phyloP scores from a whole-genome alignment of 2,329 filamentous ascomycete genomes.

The Cercospora zeina region DNA sequence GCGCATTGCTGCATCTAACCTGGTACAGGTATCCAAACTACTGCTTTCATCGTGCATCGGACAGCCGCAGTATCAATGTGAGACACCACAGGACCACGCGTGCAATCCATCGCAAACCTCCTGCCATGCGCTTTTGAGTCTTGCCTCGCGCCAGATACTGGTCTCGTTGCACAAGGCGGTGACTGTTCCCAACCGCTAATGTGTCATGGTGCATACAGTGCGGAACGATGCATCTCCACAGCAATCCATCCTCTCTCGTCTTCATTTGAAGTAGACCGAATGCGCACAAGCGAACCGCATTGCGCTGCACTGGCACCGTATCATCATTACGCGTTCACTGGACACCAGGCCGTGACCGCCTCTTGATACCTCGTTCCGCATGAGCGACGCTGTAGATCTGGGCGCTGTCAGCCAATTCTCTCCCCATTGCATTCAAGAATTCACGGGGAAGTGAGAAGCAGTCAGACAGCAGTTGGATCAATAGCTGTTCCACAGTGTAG shows the following conservation, averaged over 20 bases:
- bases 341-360: too few relatives aligned
- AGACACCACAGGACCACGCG: not conserved
- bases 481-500: slow-evolving; percentile 34
- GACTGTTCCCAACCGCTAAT: too few relatives aligned
- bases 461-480: slow-evolving; percentile 43
- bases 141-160: not conserved
- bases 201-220: not conserved
- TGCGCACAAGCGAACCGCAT: too few relatives aligned
- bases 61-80: not conserved
- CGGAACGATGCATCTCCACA: not conserved
- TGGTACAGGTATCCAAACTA: not conserved
- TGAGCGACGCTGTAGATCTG: not conserved
- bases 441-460: not conserved
- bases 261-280: too few relatives aligned
- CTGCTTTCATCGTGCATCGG: not conserved
- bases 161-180: not conserved
- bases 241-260: not conserved
- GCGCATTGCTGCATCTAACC: not conserved
- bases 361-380: too few relatives aligned
- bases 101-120: not conserved
- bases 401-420: not conserved
- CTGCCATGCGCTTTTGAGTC: not conserved
- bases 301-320: too few relatives aligned
- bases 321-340: too few relatives aligned
- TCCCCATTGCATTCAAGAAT: not conserved